Evolutionary conservation across 345 rosid species (phyloP), one percentile per base, ranked within the genome.

Genomic region (Conringia planisiliqua): DNA sequence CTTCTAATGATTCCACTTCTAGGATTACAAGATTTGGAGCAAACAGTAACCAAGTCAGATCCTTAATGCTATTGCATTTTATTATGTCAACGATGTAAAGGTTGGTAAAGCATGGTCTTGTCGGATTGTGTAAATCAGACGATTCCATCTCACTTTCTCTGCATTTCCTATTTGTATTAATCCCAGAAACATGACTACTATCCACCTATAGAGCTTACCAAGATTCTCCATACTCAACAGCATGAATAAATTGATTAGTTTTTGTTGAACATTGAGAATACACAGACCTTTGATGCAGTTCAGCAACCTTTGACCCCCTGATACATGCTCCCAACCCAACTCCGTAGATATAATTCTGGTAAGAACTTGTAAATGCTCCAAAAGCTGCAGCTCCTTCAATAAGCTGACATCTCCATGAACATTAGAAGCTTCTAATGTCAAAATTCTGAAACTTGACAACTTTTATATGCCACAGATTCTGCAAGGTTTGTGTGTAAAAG

Each of bases 381-480:
- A 30, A 0, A 18, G 39, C 44, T 62, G 57, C 56, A 76, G 9
- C 70, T 76, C 75, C 50, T 52, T 22, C 40, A 69, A 0, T 54
- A 62, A 7, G 47, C 13, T n/a, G 32, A 51, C 13, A 26, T 76
- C 74, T 18, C 47, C 46, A 27, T 3, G 5, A 10, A 30, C 26
- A 0, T 30, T 24, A 17, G 69, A 76, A 3, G 0, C 0, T 5
- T 0, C 0, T 18, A 68, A 44, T 11, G 38, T 26, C n/a, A 76
- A 4, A 29, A 11, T 52, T 58, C 68, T 40, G 68, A 61, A 61
- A 68, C 63, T 68, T 7, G 47, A 30, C 57, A 76, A 12, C 2
- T 17, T 68, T 40, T 70, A 68, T 69, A 76, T 22, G 14, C 70
- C 70, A n/a, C n/a, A n/a, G n/a, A n/a, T n/a, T n/a, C n/a, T n/a